phyloP scores from a whole-genome alignment of 352 stramenopile genomes.

The Thraustochytrium sp. region DNA sequence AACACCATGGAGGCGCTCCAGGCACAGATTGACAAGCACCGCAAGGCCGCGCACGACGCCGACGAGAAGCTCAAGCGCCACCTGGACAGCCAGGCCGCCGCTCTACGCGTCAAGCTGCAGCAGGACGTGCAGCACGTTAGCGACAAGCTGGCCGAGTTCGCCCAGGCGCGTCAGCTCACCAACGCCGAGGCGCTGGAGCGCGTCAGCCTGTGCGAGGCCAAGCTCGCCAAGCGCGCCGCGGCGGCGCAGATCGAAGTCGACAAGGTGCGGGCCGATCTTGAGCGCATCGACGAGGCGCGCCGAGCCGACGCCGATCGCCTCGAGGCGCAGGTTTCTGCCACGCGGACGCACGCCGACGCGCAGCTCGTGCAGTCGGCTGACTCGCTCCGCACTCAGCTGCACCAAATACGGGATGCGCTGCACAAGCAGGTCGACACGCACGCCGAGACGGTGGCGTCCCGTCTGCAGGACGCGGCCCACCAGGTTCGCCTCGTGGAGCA shows the following conservation, averaged over 20 bases:
- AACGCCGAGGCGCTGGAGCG: constrained; percentile 1
- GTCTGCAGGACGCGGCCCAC: neutral
- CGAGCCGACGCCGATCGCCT: neutral
- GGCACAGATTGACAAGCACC: neutral
- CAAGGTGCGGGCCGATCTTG: neutral
- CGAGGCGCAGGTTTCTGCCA: neutral
- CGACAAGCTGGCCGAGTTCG: constrained; percentile 15
- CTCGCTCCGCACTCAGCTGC: neutral
- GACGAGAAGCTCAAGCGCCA: neutral
- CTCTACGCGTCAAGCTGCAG: neutral
- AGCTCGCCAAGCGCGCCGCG: constrained; percentile 15
- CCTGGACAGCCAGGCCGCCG: neutral
- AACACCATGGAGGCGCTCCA: neutral
- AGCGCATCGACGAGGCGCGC: neutral
- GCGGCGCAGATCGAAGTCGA: neutral
- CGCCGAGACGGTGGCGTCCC: neutral
- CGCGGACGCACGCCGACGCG: neutral
- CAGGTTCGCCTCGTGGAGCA: neutral
- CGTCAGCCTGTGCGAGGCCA: constrained; percentile 23
- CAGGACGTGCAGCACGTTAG: neutral
- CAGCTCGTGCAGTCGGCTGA: neutral
- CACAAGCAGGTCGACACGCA: neutral
- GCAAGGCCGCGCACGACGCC: neutral
- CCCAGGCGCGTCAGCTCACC: neutral
- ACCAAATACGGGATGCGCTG: neutral